phyloP scores from a whole-genome alignment of 768 basidiomycete species.

The Pisolithus sp. region DNA sequence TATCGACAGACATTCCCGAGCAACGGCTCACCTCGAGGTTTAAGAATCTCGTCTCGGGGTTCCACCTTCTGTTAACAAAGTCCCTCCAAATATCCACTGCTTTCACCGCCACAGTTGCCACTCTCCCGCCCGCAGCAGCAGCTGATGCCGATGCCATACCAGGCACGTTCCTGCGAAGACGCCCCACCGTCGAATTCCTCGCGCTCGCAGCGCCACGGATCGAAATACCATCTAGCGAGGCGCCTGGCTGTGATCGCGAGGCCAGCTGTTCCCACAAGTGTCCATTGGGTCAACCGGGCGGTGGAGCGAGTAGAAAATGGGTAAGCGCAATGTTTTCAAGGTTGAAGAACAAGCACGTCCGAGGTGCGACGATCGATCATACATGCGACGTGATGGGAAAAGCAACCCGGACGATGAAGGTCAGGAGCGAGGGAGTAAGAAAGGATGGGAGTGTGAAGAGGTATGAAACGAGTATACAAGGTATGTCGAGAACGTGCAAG shows the following conservation, averaged over 20 bases:
- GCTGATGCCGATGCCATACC: conserved; percentile 17
- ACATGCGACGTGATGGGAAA: conserved; percentile 9
- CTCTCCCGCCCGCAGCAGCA: conserved; percentile 7
- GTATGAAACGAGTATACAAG: conserved; percentile 7
- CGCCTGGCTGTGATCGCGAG: conserved; percentile 31
- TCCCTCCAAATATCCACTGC: conserved; percentile 67
- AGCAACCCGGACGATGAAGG: conserved; percentile 8
- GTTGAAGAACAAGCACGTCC: background rate
- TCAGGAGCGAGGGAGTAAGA: conserved; percentile 6
- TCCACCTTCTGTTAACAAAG: conserved; percentile 68
- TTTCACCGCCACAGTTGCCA: conserved; percentile 26
- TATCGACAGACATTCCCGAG: background rate
- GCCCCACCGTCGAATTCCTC: conserved; percentile 37
- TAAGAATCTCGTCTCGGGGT: conserved; percentile 60
- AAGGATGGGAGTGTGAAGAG: conserved; percentile 4
- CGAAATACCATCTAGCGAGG: conserved; percentile 46
- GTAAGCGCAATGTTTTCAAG: conserved; percentile 33
- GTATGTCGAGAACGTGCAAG: background rate
- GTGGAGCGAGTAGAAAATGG: conserved; percentile 25
- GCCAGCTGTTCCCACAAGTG: conserved; percentile 31
- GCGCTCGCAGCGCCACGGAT: conserved; percentile 61
- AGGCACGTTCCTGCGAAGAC: conserved; percentile 56
- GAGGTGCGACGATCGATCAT: background rate
- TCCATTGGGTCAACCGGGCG: conserved; percentile 17
- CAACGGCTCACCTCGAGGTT: conserved; percentile 71